phyloP scores from a whole-genome alignment of 805 yeast genomes.

The Clavispora carvajalis region DNA sequence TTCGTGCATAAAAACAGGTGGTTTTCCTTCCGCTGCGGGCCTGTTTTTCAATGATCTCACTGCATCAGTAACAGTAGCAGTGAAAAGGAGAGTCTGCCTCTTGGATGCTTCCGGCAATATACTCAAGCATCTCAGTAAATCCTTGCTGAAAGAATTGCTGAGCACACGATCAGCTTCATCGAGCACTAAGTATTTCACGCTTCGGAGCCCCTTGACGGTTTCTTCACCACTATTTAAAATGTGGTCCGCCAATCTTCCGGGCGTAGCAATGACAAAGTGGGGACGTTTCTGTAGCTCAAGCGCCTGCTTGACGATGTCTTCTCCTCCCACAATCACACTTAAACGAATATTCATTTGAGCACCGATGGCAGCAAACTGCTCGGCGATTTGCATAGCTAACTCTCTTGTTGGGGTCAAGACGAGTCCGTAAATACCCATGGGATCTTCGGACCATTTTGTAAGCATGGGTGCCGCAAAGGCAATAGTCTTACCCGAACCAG shows the following conservation, averaged over 20 bases:
- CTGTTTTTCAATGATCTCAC: conserved; percentile 73
- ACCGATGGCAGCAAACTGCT: conserved; percentile 91
- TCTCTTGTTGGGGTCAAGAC: conserved; percentile 91
- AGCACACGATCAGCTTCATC: conserved; percentile 95
- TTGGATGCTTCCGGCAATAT: conserved; percentile 64
- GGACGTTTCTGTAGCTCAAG: conserved; percentile 76
- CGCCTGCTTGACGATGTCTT: conserved; percentile 86
- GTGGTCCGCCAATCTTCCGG: conserved; percentile 94
- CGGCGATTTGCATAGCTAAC: conserved; percentile 93
- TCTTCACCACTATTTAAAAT: conserved; percentile 85
- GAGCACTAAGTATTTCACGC: conserved; percentile 75
- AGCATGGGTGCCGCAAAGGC: conserved; percentile 98
- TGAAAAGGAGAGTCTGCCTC: conserved; percentile 86
- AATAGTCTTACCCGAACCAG: conserved; percentile 96
- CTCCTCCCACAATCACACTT: conserved; percentile 91
- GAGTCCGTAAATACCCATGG: conserved; percentile 85
- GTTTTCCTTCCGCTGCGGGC: conserved; percentile 49
- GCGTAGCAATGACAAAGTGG: conserved; percentile 94
- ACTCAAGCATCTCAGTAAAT: conserved; percentile 65
- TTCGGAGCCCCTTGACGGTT: conserved; percentile 68
- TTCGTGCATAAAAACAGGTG: conserved; percentile 65
- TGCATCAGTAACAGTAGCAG: conserved; percentile 94
- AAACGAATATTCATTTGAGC: conserved; percentile 80
- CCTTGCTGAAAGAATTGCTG: conserved; percentile 77
- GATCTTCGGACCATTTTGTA: conserved; percentile 91